Percentiles rank a stretch among this genome's conserved stretches.
Conservation (phyloP, 371 early-diverging fungal species). For the Massospora cicadina region DNA sequence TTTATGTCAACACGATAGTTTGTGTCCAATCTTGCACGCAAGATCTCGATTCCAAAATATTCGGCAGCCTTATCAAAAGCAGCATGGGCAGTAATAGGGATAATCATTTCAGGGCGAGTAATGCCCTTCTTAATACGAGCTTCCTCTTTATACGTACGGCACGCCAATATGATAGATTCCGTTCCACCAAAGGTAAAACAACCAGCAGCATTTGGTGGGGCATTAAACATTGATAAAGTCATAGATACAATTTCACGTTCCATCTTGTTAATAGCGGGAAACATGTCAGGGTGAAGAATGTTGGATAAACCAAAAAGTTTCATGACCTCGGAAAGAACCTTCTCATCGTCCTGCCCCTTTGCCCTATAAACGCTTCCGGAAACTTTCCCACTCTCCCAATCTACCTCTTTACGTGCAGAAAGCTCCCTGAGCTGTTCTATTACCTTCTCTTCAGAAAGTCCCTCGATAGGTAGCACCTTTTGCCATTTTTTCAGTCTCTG, state of each 20-base stretch:
- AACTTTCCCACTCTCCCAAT: background rate
- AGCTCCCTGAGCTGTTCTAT: background rate
- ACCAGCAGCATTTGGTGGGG: conserved; percentile 47
- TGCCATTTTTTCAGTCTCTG: background rate
- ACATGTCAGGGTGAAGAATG: conserved; percentile 89
- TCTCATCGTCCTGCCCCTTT: background rate
- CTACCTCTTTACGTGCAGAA: background rate
- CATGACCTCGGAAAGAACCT: conserved; percentile 47
- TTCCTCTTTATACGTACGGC: conserved; percentile 74
- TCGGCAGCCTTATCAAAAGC: conserved; percentile 89
- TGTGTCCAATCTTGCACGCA: conserved; percentile 69
- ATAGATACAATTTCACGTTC: conserved; percentile 88
- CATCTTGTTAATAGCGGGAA: conserved; percentile 88
- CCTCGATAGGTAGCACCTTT: background rate
- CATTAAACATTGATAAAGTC: conserved; percentile 76
- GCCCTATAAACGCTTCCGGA: conserved; percentile 6
- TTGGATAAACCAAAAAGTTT: conserved; percentile 68
- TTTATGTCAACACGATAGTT: conserved; percentile 58
- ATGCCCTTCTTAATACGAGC: conserved; percentile 52
- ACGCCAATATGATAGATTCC: conserved; percentile 85
- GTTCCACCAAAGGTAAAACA: conserved; percentile 90
- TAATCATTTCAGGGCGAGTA: conserved; percentile 78
- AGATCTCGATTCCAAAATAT: conserved; percentile 76
- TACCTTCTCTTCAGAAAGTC: background rate
- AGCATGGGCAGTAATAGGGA: conserved; percentile 80